phyloP scores from a whole-genome alignment of 371 early-diverging fungal species.

The Blastocladiella emersonii region DNA sequence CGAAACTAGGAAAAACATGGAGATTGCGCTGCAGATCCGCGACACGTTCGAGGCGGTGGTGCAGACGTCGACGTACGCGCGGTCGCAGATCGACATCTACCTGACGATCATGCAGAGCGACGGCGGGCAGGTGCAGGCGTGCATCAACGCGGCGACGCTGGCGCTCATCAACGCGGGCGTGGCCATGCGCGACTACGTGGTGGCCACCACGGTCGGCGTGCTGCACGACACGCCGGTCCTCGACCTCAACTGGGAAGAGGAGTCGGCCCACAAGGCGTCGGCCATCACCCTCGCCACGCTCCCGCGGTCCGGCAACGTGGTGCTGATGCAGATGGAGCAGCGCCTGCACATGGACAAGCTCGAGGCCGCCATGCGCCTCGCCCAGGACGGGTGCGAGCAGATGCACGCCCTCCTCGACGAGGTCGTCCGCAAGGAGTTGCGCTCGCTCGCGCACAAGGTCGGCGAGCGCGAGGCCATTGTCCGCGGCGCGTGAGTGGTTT shows the following conservation, averaged over 20 bases:
- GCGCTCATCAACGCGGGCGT: slow-evolving; percentile 95
- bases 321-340: slow-evolving; percentile 71
- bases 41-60: slow-evolving; percentile 88
- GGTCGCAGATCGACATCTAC: slow-evolving; percentile 83
- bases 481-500: no score
- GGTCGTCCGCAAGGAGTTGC: slow-evolving; percentile 44
- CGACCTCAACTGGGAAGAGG: slow-evolving; percentile 83
- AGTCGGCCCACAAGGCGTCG: slow-evolving; percentile 58
- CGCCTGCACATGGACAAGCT: slow-evolving; percentile 72
- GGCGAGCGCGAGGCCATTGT: background rate
- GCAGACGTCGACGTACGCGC: slow-evolving; percentile 51
- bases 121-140: slow-evolving; percentile 72
- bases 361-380: slow-evolving; percentile 56
- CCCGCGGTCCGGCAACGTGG: slow-evolving; percentile 68
- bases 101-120: slow-evolving; percentile 84
- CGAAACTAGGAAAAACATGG: slow-evolving; percentile 25
- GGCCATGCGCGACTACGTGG: slow-evolving; percentile 88
- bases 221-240: slow-evolving; percentile 66
- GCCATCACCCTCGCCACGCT: slow-evolving; percentile 77
- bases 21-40: slow-evolving; percentile 65
- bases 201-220: slow-evolving; percentile 86
- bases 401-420: slow-evolving; percentile 60
- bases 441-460: background rate
- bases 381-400: slow-evolving; percentile 68
- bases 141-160: slow-evolving; percentile 86